Evolutionary conservation across 768 basidiomycete species (phyloP), one percentile per base, ranked within the genome.

Genomic region (Cubamyces lactineus): DNA sequence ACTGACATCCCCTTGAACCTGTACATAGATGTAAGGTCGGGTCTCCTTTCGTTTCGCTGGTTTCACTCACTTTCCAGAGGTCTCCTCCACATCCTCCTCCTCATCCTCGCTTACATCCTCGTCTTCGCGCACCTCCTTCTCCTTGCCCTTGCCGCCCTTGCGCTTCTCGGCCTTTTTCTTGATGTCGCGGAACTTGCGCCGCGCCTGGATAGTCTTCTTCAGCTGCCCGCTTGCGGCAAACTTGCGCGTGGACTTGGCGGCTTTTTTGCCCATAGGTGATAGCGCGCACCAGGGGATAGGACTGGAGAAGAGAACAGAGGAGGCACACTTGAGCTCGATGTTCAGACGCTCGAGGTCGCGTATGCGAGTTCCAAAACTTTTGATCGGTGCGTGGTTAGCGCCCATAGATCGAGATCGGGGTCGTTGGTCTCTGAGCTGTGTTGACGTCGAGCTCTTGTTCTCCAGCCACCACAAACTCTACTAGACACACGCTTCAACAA

Each of bases 181-280:
- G 63, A 85, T 78, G 70, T 92, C 84, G 70, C 94, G 88, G 68
- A 88, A 85, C 68, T 93, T 91, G 60, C 87, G 84, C n/a, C 96
- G 81, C 5, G 87, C 83, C 68, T 92, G 82, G 53, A 98, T 97
- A 19, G 86, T 85, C 66, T 92, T 89, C 71, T 93, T 92, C 55
- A 98, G 85, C 70, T 90, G 87, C 1, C 96, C 96, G 61, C 91
- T 93, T 3, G 91, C 80, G 9, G 88, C 91, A 67, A 96, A 96
- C 77, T 96, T 94, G 71, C 88, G 87, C 12, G 90, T 89, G 0
- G 92, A 85, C 75, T 96, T 96, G 41, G 84, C 77, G 19, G 86
- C 84, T 67, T 90, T 93, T 58, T 77, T 80, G 24, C 76, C 82
- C 84, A 85, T 83, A 8, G 0, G 59, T 19, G 16, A 9, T 23